phyloP scores from a whole-genome alignment of 2,329 filamentous ascomycete genomes.

The Berkeleyomyces basicola region DNA sequence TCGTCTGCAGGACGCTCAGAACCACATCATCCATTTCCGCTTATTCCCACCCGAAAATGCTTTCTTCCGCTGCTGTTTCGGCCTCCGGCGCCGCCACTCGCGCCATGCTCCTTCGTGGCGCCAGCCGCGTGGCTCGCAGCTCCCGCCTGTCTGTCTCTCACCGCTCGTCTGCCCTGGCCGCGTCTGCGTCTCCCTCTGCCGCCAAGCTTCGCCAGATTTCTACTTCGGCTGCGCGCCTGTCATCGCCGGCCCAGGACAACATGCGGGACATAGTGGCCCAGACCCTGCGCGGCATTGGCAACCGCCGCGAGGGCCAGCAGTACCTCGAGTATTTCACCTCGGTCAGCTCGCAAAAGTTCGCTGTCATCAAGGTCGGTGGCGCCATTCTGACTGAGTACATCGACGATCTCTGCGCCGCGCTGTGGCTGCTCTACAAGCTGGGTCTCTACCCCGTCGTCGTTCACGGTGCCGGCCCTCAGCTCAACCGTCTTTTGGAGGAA shows the following conservation, averaged over 20 bases:
- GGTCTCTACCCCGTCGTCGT: constrained; percentile 90
- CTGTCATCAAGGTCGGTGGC: constrained; percentile 94
- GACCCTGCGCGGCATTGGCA: constrained; percentile 86
- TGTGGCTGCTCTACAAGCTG: constrained; percentile 87
- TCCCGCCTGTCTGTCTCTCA: background rate
- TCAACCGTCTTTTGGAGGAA: constrained; percentile 79
- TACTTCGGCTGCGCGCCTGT: constrained; percentile 5
- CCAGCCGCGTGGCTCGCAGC: constrained; percentile 2
- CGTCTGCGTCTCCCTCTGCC: background rate
- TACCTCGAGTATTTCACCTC: constrained; percentile 96
- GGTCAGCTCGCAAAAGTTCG: constrained; percentile 91
- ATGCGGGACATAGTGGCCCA: constrained; percentile 23
- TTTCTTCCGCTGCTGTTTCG: constrained; percentile 10
- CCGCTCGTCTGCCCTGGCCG: background rate
- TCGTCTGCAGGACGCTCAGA: background rate
- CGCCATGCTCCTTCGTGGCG: constrained; percentile 3
- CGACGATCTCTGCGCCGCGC: constrained; percentile 73
- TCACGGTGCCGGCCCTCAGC: constrained; percentile 84
- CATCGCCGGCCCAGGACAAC: constrained; percentile 18
- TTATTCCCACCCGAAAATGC: constrained; percentile 1
- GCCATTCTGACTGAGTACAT: constrained; percentile 91
- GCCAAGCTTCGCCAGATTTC: constrained; percentile 10
- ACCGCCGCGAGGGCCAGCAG: constrained; percentile 90
- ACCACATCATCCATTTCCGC: background rate
- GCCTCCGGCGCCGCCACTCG: constrained; percentile 10